Base-by-base conservation (phyloP, 2,329 filamentous ascomycete genomes). In the Colletotrichum higginsianum region DNA sequence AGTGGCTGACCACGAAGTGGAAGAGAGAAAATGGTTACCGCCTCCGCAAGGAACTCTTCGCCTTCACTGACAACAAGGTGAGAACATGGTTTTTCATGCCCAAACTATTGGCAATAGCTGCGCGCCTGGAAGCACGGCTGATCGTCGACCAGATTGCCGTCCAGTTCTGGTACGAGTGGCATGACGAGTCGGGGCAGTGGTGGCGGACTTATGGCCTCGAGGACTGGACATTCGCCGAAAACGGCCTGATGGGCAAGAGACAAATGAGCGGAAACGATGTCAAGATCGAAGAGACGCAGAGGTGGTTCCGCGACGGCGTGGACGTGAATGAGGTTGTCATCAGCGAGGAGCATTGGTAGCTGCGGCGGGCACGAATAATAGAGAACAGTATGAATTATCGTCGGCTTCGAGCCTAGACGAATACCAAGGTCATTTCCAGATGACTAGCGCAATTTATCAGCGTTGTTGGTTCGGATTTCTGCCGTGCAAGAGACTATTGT, bases 81-180 rank as follows among this genome's bases (percentile, higher is more conserved):
- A 64, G 21, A 57, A 21, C 11, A 12, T 16, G 8, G 9, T 12
- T 50, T 42, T 21, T 30, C 9, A 18, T 1, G 7, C 61, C 35
- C 23, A 26, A 52, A 38, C 8, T 38, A 38, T 6, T 8, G 7
- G 23, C 18, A 13, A 15, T 38, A 35, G 13, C 18, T 67, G 44
- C 30, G 40, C 21, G 21, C 47, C 15, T 15, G 21, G 42, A 12
- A n/a, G 47, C 18, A 16, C 9, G 5, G 26, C 30, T 53, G 50
- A 15, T 4, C 15, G 26, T 38, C 16, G 9, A 12, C 30, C 57
- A 90, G 81, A 96, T 95, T 74, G 94, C 94, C 1, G 94, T 97
- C 26, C 94, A 97, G 78, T 97, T 96, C 80, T 97, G 94, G 94
- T 97, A 96, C 77, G 92, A 97, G 81, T 95, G 90, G 82, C 88